These are phyloP conservation scores for Berkeleyomyces basicola DNA, from an alignment of 2,329 filamentous ascomycete species.

Conservation along the genomic window DNA sequence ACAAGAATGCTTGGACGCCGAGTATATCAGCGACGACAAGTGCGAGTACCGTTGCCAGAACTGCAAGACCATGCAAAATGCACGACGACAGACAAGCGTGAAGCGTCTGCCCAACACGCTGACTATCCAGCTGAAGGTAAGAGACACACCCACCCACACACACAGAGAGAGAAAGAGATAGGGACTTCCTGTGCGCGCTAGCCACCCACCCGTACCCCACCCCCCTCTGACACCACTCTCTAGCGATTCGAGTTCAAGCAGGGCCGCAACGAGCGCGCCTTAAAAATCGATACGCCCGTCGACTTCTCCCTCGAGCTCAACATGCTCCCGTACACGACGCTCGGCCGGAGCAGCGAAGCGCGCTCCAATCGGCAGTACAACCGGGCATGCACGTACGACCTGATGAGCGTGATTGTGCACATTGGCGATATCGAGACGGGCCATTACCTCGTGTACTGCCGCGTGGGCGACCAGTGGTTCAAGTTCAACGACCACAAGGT, in stretches of 20 bases:
- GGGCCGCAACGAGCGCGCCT: conserved; percentile 48
- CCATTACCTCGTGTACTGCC: conserved; percentile 80
- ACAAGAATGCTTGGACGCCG: conserved; percentile 61
- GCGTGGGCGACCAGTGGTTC: conserved; percentile 79
- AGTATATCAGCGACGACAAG: conserved; percentile 75
- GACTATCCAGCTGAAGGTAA: conserved; percentile 80
- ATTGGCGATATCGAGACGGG: conserved; percentile 86
- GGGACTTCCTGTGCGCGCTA: neutral
- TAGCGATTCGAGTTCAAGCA: conserved; percentile 59
- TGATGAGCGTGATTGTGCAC: conserved; percentile 81
- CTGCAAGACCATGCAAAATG: conserved; percentile 62
- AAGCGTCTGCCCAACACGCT: conserved; percentile 75
- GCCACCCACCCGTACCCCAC: neutral
- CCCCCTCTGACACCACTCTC: neutral
- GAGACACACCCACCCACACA: conserved; percentile 13
- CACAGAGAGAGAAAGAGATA: no score
- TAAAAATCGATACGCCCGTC: conserved; percentile 77
- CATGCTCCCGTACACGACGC: conserved; percentile 76
- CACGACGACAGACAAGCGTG: conserved; percentile 69
- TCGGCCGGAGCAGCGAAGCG: conserved; percentile 34
- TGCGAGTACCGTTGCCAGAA: conserved; percentile 77
- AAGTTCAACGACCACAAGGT: conserved; percentile 93
- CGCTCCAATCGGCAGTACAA: conserved; percentile 37
- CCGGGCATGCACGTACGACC: conserved; percentile 62
- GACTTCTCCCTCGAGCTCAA: conserved; percentile 76